Conservation (phyloP, 805 yeast species). For the Spathaspora passalidarum region DNA sequence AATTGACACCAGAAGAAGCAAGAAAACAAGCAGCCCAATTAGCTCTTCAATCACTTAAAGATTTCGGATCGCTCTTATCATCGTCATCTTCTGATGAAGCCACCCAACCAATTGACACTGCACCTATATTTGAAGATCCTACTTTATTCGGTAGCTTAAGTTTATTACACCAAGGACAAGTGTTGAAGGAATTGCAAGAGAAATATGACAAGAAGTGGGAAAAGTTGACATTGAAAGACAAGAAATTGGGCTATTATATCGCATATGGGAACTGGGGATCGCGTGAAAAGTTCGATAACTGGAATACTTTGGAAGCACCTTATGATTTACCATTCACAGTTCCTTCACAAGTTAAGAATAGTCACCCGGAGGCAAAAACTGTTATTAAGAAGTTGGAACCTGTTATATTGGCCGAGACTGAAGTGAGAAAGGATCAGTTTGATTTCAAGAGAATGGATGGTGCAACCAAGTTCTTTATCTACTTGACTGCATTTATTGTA, state of each 20-base stretch:
- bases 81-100: conserved; percentile 26
- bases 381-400: conserved; percentile 32
- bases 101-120: conserved; percentile 46
- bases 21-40: conserved; percentile 35
- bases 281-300: conserved; percentile 52
- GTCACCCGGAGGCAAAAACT: conserved; percentile 22
- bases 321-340: conserved; percentile 57
- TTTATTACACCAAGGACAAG: conserved; percentile 57
- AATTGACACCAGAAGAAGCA: conserved; percentile 14
- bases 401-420: conserved; percentile 42
- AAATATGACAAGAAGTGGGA: conserved; percentile 57
- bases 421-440: conserved; percentile 42
- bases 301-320: conserved; percentile 46
- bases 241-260: conserved; percentile 57
- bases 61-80: conserved; percentile 37
- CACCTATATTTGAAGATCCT: conserved; percentile 40
- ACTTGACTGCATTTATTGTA: conserved; percentile 45
- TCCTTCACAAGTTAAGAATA: conserved; percentile 31
- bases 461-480: conserved; percentile 51
- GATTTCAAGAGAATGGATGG: conserved; percentile 56
- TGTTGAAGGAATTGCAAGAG: conserved; percentile 48
- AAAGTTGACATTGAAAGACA: conserved; percentile 44
- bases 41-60: conserved; percentile 39
- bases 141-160: conserved; percentile 27
- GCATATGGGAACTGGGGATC: conserved; percentile 73